Evolutionary conservation across 345 rosid genomes (phyloP), one percentile per base, ranked within the genome.

Genomic region (Lepidium africanum): DNA sequence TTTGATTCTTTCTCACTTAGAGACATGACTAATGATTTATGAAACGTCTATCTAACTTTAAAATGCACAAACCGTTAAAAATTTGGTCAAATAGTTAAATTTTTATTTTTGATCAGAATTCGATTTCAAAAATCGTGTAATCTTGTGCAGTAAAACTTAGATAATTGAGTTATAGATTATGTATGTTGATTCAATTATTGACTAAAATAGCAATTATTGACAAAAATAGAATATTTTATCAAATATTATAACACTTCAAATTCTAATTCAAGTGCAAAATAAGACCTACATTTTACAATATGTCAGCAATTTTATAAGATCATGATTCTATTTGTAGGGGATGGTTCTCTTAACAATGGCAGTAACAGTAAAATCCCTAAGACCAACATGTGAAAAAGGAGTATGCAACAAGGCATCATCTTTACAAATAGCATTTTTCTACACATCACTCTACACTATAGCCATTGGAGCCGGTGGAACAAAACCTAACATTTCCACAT

Each of bases 401-500:
- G 72, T 82, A 39, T 92, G 98, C 83, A 81, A 69, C 82, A 90
- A 85, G 67, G 93, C 98, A 50, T 72, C 91, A 12, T 16, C 83
- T 3, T 74, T 83, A 16, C 98, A 89, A 69, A 78, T 84, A 40
- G 48, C 84, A 0, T 85, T 90, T 72, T 88, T 92, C 80, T 88
- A 92, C 79, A 45, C 72, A 27, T 79, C 98, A 10, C 93, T 90
- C 36, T 92, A 92, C 67, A 81, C 80, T 36, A 84, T 90, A 57
- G 96, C 97, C 9, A 50, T 90, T 7, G 98, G 97, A 51, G 84
- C 98, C 0, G 97, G 97, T 0, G 98, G 98, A 23, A 92, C 93
- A 27, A 92, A 92, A 67, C 97, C 98, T 6, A 92, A 86, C 84
- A 88, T 92, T 51, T 92, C 97, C 35, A 90, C 98, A 25, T 88